These are phyloP conservation scores for Isabelozyma gotoi DNA, from an alignment of 805 yeast genomes.

Conservation along the genomic window DNA sequence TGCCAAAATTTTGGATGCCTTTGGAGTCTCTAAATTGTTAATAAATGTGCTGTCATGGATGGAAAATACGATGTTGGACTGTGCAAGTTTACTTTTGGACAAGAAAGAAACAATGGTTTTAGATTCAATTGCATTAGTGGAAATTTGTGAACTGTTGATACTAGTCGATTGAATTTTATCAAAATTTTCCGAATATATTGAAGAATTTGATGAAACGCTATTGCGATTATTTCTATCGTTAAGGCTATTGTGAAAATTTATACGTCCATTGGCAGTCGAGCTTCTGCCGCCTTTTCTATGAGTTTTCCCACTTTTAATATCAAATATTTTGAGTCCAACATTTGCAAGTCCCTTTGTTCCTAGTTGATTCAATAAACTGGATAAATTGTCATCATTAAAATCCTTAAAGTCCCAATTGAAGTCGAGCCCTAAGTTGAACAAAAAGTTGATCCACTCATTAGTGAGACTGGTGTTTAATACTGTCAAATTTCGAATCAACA, in stretches of 20 bases:
- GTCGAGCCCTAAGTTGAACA: constrained; percentile 46
- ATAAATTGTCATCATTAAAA: constrained; percentile 30
- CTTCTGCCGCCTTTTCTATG: not conserved
- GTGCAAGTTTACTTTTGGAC: not conserved
- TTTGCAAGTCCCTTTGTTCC: constrained; percentile 34
- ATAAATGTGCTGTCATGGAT: constrained; percentile 3
- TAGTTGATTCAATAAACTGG: constrained; percentile 41
- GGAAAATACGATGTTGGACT: not conserved
- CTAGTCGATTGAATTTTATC: not conserved
- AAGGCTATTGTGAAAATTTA: too few relatives aligned
- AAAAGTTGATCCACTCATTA: constrained; percentile 51
- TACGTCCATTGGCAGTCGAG: not conserved
- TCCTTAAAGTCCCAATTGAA: constrained; percentile 48
- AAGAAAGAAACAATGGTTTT: not conserved
- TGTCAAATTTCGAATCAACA: constrained; percentile 36
- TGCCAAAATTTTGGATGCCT: constrained; percentile 8
- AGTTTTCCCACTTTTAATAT: constrained; percentile 16
- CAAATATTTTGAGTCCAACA: constrained; percentile 33
- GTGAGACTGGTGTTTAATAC: constrained; percentile 37
- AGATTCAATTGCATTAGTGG: not conserved
- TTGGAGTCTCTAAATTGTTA: constrained; percentile 6
- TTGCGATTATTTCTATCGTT: not conserved
- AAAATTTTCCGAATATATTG: not conserved
- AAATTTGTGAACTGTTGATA: not conserved
- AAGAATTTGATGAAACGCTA: not conserved